phyloP scores from a whole-genome alignment of 2,329 filamentous ascomycete genomes.

The Monilinia vaccinii-corymbosi region DNA sequence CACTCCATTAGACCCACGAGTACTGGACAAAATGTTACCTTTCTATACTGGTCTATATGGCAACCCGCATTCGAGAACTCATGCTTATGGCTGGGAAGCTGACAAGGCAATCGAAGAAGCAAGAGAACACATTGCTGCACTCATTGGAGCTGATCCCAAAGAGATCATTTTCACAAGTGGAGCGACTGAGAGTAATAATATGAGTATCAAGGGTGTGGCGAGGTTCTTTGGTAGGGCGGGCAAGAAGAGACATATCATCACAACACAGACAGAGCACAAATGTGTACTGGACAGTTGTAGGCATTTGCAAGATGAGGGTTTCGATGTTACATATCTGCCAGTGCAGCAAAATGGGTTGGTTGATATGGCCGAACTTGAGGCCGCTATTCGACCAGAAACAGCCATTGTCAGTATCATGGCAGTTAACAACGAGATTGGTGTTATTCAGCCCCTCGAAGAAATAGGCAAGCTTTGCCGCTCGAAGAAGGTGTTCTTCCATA shows the following conservation, averaged over 20 bases:
- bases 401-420: constrained; percentile 94
- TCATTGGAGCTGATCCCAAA: constrained; percentile 92
- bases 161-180: constrained; percentile 99
- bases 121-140: constrained; percentile 68
- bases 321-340: constrained; percentile 92
- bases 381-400: constrained; percentile 84
- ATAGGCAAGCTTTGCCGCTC: constrained; percentile 87
- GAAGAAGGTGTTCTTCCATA: constrained; percentile 97
- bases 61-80: constrained; percentile 93
- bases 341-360: constrained; percentile 83
- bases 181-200: constrained; percentile 98
- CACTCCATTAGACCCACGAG: constrained; percentile 86
- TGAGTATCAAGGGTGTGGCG: constrained; percentile 98
- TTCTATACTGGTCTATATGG: constrained; percentile 90
- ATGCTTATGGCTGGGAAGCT: constrained; percentile 98
- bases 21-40: constrained; percentile 93
- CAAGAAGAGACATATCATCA: constrained; percentile 98
- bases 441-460: constrained; percentile 91
- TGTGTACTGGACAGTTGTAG: constrained; percentile 96
- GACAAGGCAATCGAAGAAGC: constrained; percentile 89
- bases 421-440: constrained; percentile 98
- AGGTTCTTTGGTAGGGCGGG: constrained; percentile 86
- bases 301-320: constrained; percentile 94
- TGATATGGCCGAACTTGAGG: constrained; percentile 73
- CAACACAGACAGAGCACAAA: constrained; percentile 96